phyloP scores from a whole-genome alignment of 257 asterid genomes.

The Solanum chmielewskii region DNA sequence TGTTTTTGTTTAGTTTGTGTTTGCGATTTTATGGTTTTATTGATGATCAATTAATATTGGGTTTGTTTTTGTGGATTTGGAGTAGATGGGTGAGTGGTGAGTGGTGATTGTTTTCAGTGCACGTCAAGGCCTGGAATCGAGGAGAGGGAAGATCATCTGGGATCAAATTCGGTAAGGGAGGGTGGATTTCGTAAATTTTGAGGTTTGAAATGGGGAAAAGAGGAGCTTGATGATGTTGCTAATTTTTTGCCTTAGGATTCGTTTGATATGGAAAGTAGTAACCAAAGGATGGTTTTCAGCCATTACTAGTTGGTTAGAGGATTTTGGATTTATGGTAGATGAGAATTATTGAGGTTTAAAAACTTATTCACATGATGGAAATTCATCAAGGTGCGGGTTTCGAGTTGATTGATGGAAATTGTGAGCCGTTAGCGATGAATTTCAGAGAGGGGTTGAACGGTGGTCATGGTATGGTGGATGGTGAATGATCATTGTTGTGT shows the following conservation, averaged over 20 bases:
- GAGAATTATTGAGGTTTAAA: background rate
- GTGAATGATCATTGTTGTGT: background rate
- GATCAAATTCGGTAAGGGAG: constrained; percentile 8
- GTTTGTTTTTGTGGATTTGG: background rate
- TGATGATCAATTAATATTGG: background rate
- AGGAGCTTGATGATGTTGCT: constrained; percentile 14
- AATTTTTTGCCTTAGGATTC: constrained; percentile 34
- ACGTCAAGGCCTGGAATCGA: constrained; percentile 27
- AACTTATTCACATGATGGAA: constrained; percentile 13
- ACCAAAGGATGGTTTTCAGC: constrained; percentile 13
- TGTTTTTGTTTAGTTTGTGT: constrained; percentile 1
- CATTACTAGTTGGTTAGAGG: constrained; percentile 35
- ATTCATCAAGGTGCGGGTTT: constrained; percentile 17
- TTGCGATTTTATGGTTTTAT: constrained; percentile 7
- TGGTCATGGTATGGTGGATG: constrained; percentile 3
- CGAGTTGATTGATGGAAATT: constrained; percentile 3
- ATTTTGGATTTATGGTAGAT: constrained; percentile 20
- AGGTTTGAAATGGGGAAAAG: background rate
- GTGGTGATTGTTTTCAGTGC: background rate
- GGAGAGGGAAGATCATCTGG: constrained; percentile 13
- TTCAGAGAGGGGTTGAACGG: constrained; percentile 8
- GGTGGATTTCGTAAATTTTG: constrained; percentile 1
- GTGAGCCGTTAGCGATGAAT: background rate
- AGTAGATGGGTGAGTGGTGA: background rate
- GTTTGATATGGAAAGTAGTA: constrained; percentile 22